phyloP scores from a whole-genome alignment of 352 stramenopile genomes.

The Phytophthora ramorum region DNA sequence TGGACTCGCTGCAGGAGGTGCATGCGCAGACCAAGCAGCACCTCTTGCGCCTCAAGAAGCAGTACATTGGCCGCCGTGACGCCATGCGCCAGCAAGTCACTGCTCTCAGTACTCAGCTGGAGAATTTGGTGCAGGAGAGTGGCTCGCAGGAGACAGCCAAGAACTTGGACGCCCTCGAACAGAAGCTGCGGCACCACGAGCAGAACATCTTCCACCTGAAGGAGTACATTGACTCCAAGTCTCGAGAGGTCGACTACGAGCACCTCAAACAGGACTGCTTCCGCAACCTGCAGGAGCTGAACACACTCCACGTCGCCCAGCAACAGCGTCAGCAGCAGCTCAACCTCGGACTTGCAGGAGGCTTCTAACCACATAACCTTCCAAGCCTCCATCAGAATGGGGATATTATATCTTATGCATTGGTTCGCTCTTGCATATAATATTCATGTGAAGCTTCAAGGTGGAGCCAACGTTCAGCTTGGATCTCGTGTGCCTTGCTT shows the following conservation, averaged over 20 bases:
- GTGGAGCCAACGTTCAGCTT: not conserved
- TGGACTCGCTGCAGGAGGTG: conserved; percentile 86
- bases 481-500: not conserved
- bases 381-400: conserved; percentile 2
- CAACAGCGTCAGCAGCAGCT: conserved; percentile 41
- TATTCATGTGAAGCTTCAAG: conserved; percentile 1
- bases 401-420: conserved; percentile 24
- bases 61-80: conserved; percentile 87
- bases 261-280: conserved; percentile 85
- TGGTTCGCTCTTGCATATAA: not conserved
- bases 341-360: conserved; percentile 27
- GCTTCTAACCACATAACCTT: conserved; percentile 14
- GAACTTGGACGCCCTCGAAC: conserved; percentile 85
- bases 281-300: conserved; percentile 76
- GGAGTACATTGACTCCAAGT: conserved; percentile 91
- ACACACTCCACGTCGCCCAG: conserved; percentile 72
- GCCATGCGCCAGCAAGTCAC: conserved; percentile 89
- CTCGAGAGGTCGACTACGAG: conserved; percentile 91
- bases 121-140: conserved; percentile 80
- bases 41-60: conserved; percentile 72
- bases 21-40: conserved; percentile 85
- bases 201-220: conserved; percentile 93
- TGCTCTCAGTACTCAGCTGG: conserved; percentile 62
- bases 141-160: conserved; percentile 81
- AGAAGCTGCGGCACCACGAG: conserved; percentile 92